phyloP scores from a whole-genome alignment of 202 grass and related monocot genomes.

The Musa balbisiana region DNA sequence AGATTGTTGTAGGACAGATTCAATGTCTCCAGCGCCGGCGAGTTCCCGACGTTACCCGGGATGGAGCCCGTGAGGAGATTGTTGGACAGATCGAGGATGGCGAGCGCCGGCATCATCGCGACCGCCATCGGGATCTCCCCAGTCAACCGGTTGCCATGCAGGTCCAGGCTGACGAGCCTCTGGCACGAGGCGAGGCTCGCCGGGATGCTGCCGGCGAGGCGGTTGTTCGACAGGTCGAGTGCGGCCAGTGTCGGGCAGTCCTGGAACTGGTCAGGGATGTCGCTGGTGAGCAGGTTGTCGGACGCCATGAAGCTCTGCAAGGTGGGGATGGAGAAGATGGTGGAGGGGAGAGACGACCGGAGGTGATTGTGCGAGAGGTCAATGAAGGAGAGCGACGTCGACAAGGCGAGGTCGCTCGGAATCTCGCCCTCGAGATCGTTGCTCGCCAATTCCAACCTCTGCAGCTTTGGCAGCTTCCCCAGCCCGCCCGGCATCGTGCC shows the following conservation, averaged over 20 bases:
- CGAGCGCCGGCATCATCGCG: conserved; percentile 75
- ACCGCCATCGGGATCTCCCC: conserved; percentile 58
- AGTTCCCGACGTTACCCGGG: conserved; percentile 73
- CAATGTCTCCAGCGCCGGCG: conserved; percentile 76
- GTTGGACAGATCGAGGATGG: conserved; percentile 81
- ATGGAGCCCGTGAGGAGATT: conserved; percentile 60
- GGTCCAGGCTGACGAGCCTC: conserved; percentile 67
- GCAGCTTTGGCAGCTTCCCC: conserved; percentile 64
- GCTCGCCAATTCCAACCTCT: conserved; percentile 65
- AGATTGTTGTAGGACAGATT: conserved; percentile 81
- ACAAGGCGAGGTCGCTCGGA: conserved; percentile 53
- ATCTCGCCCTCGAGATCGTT: conserved; percentile 75
- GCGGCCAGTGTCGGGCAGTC: conserved; percentile 65
- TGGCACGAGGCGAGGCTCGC: conserved; percentile 62
- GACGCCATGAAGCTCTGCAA: conserved; percentile 79
- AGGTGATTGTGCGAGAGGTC: conserved; percentile 71
- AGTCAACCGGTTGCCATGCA: conserved; percentile 46
- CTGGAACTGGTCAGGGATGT: conserved; percentile 78
- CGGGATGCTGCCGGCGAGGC: conserved; percentile 39
- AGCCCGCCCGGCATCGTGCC: conserved; percentile 50
- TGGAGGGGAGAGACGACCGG: conserved; percentile 50
- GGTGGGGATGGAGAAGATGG: conserved; percentile 40
- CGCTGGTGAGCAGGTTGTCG: conserved; percentile 61
- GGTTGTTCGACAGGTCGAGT: conserved; percentile 79
- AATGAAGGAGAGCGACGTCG: conserved; percentile 73